A percentile compares a stretch with the other conserved stretches of the same genome.
phyloP scores from a whole-genome alignment of 1,139 yeast genomes.

The Kluyveromyces sp. region DNA sequence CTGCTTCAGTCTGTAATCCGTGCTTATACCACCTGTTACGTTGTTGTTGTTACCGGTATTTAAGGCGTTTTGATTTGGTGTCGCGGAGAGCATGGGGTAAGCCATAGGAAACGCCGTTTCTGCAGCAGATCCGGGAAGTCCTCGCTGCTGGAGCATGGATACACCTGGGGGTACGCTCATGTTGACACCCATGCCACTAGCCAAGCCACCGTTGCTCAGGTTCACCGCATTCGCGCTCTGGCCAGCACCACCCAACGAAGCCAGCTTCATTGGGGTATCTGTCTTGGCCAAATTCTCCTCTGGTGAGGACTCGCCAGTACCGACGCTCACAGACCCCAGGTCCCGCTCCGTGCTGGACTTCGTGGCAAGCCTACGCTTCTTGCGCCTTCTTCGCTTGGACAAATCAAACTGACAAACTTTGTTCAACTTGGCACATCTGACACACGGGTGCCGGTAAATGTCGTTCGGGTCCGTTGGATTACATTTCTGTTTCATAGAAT shows the following conservation, averaged over 20 bases:
- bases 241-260: background rate
- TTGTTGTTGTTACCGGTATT: background rate
- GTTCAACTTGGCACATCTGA: slow-evolving; percentile 60
- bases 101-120: background rate
- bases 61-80: background rate
- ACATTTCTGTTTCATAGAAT: slow-evolving; percentile 73
- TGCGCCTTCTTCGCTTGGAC: slow-evolving; percentile 51
- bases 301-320: background rate
- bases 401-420: slow-evolving; percentile 63
- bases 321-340: background rate
- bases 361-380: slow-evolving; percentile 21
- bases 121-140: background rate
- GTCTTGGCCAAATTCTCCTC: background rate
- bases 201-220: no score
- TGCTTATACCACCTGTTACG: no score
- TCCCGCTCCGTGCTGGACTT: background rate
- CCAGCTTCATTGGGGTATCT: background rate
- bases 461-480: slow-evolving; percentile 56
- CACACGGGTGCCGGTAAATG: slow-evolving; percentile 60
- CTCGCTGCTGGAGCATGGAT: background rate
- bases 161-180: background rate
- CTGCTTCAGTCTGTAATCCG: background rate
- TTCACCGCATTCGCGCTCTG: no score
- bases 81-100: background rate
- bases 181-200: background rate